phyloP scores from a whole-genome alignment of 2,329 filamentous ascomycete species.

The Trichoderma simmonsii region DNA sequence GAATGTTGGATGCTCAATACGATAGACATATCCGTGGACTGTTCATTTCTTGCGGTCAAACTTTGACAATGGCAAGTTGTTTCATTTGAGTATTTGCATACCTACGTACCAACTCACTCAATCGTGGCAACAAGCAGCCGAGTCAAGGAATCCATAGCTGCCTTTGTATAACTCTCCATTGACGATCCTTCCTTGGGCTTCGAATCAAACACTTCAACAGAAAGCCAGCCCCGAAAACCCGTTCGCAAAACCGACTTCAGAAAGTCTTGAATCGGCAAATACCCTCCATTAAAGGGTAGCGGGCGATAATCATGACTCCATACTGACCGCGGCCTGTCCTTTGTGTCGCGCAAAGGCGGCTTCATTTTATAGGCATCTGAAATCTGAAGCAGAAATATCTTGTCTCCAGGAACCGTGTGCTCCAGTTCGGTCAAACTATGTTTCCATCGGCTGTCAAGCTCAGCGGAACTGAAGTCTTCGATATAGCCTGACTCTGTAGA shows the following conservation, averaged over 20 bases:
- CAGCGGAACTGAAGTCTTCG: not conserved
- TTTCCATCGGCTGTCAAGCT: not conserved
- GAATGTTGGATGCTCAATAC: not conserved
- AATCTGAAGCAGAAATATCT: not conserved
- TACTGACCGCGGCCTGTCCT: not conserved
- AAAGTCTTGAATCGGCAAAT: not conserved
- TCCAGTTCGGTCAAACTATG: not conserved
- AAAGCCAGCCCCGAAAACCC: not conserved
- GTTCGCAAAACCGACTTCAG: not conserved
- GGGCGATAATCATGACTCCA: not conserved
- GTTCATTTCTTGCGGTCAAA: not conserved
- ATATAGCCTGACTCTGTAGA: not conserved
- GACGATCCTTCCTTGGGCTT: not conserved
- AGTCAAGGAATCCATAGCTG: not conserved
- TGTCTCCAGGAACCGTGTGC: not conserved
- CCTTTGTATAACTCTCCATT: not conserved
- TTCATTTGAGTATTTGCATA: not conserved
- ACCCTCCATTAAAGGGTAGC: not conserved
- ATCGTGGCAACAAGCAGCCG: not conserved
- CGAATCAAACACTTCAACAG: not conserved
- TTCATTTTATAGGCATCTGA: not conserved
- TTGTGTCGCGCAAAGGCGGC: not conserved
- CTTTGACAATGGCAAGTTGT: not conserved
- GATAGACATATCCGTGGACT: not conserved
- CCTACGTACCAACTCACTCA: not conserved